These are phyloP conservation scores for Inga leiocalycina DNA, from an alignment of 306 rosid genomes.

Conservation along the genomic window DNA sequence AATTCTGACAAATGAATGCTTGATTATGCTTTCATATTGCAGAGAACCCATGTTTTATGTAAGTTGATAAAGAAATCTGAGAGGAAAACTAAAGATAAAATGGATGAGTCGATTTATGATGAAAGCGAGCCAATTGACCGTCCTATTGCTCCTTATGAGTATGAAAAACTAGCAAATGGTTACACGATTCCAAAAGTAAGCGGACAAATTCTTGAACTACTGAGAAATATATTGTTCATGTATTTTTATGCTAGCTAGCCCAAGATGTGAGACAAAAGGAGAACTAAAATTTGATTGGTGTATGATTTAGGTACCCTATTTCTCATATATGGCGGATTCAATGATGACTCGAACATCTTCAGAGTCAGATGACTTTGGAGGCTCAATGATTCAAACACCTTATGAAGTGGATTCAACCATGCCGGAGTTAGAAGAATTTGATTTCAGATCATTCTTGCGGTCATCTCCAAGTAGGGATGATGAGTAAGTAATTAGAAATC, in stretches of 20 bases:
- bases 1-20: not conserved
- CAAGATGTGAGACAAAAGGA: too few relatives aligned
- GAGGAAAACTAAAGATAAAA: slow-evolving; percentile 21
- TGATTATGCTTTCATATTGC: slow-evolving; percentile 29
- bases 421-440: not conserved
- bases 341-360: too few relatives aligned
- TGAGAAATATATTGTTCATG: too few relatives aligned
- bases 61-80: slow-evolving; percentile 43
- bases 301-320: too few relatives aligned
- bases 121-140: slow-evolving; percentile 24
- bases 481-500: too few relatives aligned
- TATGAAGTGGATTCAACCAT: not conserved
- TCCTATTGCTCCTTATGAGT: not conserved
- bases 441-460: too few relatives aligned
- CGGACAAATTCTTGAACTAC: not conserved
- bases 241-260: too few relatives aligned
- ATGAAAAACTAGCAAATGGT: not conserved
- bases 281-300: too few relatives aligned
- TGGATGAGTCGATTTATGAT: not conserved
- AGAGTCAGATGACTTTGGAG: too few relatives aligned
- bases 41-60: slow-evolving; percentile 55
- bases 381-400: too few relatives aligned
- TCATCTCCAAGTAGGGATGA: not conserved
- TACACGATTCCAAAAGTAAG: slow-evolving; percentile 35
- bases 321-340: too few relatives aligned